phyloP scores from a whole-genome alignment of 345 rosid species.

The Corchorus olitorius region DNA sequence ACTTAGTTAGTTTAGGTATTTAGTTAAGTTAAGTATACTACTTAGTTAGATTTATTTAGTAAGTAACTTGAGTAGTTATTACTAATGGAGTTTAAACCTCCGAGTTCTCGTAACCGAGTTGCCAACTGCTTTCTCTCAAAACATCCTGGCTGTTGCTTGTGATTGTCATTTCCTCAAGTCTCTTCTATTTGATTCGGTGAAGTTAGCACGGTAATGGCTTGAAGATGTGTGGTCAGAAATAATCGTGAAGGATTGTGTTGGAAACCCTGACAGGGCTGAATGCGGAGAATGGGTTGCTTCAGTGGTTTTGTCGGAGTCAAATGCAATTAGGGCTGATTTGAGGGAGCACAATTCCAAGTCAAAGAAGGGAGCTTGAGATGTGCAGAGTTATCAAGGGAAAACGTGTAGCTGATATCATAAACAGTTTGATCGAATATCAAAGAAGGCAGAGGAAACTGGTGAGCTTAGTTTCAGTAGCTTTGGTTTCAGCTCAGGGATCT shows the following conservation, averaged over 20 bases:
- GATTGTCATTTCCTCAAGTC: constrained; percentile 55
- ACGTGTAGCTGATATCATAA: constrained; percentile 80
- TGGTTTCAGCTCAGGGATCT: constrained; percentile 67
- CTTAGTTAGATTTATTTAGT: too few relatives aligned
- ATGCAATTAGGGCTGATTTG: constrained; percentile 63
- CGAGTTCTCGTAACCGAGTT: constrained; percentile 42
- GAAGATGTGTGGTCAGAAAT: constrained; percentile 97
- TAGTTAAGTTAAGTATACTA: too few relatives aligned
- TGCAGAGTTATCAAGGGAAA: constrained; percentile 77
- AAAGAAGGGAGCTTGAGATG: constrained; percentile 72
- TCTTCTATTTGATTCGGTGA: constrained; percentile 52
- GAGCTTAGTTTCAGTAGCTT: constrained; percentile 48
- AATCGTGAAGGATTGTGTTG: constrained; percentile 79
- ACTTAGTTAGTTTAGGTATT: too few relatives aligned
- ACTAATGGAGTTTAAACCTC: constrained; percentile 22
- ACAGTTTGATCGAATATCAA: constrained; percentile 65
- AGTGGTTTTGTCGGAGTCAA: constrained; percentile 66
- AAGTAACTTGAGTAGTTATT: too few relatives aligned
- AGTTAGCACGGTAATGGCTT: constrained; percentile 60
- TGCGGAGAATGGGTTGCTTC: constrained; percentile 86
- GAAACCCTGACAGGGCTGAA: constrained; percentile 83
- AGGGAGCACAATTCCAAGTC: constrained; percentile 76
- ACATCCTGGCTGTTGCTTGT: constrained; percentile 40
- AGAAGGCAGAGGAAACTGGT: constrained; percentile 81
- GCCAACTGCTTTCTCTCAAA: constrained; percentile 47